Evolutionary conservation across 176 grass and related monocot genomes (phyloP), one percentile per base, ranked within the genome.

Genomic region (Eremochloa ophiuroides): DNA sequence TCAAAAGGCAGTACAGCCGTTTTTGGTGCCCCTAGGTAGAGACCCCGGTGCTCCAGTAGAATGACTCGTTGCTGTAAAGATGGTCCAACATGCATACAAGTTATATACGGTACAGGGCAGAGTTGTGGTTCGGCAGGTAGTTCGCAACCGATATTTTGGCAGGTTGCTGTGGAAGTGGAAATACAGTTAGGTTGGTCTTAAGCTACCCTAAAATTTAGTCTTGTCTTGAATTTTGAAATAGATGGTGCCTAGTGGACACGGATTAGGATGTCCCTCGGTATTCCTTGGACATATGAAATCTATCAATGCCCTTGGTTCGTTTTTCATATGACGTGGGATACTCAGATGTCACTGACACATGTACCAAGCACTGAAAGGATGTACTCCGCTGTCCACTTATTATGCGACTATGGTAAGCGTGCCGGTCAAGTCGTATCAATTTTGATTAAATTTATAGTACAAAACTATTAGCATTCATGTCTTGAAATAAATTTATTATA

Each of bases 81-180:
- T 72, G 34, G 69, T 71, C 8, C 46, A 28, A 9, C 37, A 33
- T 74, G 25, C 71, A 48, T 79, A 59, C 60, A 80, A 30, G 69
- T 30, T 73, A 73, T 66, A 59, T 66, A 59, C 25, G 50, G 50
- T 58, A 58, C 55, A 11, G 3, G 9, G 38, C 60, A 27, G 67
- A 67, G 4, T 1, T 66, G 17, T 86, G 14, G 73, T 9, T 73
- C 30, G 60, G 48, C 79, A 62, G 83, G 66, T 74, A 44, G 65
- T 67, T 66, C 0, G 88, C 78, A 78, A 61, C 83, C 60, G 4
- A 69, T 77, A 73, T 86, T 78, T 86, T 41, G 26, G 58, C 68
- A 51, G 79, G 83, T 82, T 90, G 88, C 78, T 42, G 39, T 61
- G 66, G 30, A 78, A 78, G 66, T 61, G 31, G 83, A 86, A 85